These are phyloP conservation scores for Russula brevipes DNA, from an alignment of 768 basidiomycete genomes.

Conservation along the genomic window DNA sequence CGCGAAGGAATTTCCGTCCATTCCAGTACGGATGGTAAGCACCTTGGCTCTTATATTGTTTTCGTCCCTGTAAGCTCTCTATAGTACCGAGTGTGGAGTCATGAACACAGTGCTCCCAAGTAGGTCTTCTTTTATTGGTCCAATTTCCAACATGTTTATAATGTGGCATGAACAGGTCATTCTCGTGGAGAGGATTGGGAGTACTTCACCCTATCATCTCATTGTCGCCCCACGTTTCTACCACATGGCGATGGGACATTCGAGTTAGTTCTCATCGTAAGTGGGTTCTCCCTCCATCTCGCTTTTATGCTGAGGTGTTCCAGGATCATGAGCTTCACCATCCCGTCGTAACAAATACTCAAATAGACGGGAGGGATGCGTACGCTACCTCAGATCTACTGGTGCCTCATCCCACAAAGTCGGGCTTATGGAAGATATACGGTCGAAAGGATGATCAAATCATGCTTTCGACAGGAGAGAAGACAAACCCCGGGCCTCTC, in stretches of 20 bases:
- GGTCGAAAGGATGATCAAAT: constrained; percentile 32
- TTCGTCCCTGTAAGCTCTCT: not conserved
- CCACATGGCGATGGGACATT: constrained; percentile 26
- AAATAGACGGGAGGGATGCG: constrained; percentile 35
- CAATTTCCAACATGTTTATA: not conserved
- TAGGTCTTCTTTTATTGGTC: constrained; percentile 6
- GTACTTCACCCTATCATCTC: constrained; percentile 25
- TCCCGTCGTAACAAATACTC: constrained; percentile 32
- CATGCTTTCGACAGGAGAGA: constrained; percentile 33
- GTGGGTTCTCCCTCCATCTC: not conserved
- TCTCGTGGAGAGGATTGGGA: constrained; percentile 28
- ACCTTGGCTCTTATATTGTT: not conserved
- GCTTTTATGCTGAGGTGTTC: not conserved
- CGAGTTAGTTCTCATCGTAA: constrained; percentile 27
- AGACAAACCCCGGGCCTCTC: constrained; percentile 34
- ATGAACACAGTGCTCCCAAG: constrained; percentile 27
- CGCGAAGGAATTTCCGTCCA: constrained; percentile 26
- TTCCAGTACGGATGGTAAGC: constrained; percentile 27
- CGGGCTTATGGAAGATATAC: constrained; percentile 33
- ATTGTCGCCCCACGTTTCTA: constrained; percentile 23
- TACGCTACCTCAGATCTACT: constrained; percentile 44
- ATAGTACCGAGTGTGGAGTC: constrained; percentile 26
- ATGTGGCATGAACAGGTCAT: not conserved
- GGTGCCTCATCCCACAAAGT: constrained; percentile 40
- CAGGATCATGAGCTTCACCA: constrained; percentile 26